These are phyloP conservation scores for Dendryphion nanum DNA, from an alignment of 2,329 filamentous ascomycete genomes.

Conservation along the genomic window DNA sequence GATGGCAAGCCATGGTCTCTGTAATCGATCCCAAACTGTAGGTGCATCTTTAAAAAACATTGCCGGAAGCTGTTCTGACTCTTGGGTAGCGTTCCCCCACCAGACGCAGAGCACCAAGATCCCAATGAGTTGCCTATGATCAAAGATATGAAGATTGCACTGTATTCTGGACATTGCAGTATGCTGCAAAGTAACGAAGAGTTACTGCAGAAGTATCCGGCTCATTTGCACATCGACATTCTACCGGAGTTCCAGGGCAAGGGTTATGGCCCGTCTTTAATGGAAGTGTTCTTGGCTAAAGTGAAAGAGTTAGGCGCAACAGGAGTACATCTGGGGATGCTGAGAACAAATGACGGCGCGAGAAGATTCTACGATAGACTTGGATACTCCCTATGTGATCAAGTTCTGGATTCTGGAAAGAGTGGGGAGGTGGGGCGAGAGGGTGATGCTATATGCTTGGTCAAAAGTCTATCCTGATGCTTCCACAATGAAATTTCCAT, in stretches of 20 bases:
- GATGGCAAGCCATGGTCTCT: slow-evolving; percentile 27
- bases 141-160: slow-evolving; percentile 13
- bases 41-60: no score
- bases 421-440: slow-evolving; percentile 24
- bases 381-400: slow-evolving; percentile 20
- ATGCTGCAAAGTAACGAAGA: slow-evolving; percentile 16
- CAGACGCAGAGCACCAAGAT: slow-evolving; percentile 13
- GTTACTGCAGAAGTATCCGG: slow-evolving; percentile 27
- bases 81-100: slow-evolving; percentile 17
- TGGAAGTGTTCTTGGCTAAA: slow-evolving; percentile 22
- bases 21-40: no score
- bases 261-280: slow-evolving; percentile 29
- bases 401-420: slow-evolving; percentile 25
- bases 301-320: slow-evolving; percentile 20
- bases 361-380: slow-evolving; percentile 27
- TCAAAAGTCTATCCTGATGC: no score
- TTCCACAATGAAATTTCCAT: no score
- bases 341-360: slow-evolving; percentile 27
- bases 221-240: slow-evolving; percentile 41
- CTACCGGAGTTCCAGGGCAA: slow-evolving; percentile 31
- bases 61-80: no score
- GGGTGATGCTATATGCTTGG: slow-evolving; percentile 22
- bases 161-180: slow-evolving; percentile 23
- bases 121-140: no score
- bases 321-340: slow-evolving; percentile 39